Percentiles rank a stretch among this genome's conserved stretches.
These are phyloP conservation scores for Picea sitchensis DNA, from an alignment of 75 land plant species.

Conservation along the genomic window DNA sequence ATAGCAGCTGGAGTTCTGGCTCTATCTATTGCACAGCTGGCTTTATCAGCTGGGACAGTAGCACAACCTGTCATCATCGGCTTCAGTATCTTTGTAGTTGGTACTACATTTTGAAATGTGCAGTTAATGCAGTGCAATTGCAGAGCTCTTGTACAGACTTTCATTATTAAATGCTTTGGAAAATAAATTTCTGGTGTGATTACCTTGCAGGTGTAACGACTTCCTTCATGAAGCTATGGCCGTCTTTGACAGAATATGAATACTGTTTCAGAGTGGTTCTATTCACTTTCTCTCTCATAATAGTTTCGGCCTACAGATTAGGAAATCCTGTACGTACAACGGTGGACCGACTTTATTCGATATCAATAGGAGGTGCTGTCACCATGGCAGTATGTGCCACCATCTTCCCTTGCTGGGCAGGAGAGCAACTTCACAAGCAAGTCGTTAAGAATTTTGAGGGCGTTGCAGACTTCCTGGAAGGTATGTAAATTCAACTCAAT, in stretches of 20 bases:
- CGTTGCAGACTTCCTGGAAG: slow-evolving; percentile 60
- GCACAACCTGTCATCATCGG: slow-evolving; percentile 56
- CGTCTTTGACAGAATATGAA: slow-evolving; percentile 51
- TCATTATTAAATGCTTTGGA: no score
- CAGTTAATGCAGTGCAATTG: no score
- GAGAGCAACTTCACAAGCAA: slow-evolving; percentile 51
- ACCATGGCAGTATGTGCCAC: slow-evolving; percentile 47
- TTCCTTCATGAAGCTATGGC: slow-evolving; percentile 53
- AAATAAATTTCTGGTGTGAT: no score
- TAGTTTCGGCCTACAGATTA: slow-evolving; percentile 53
- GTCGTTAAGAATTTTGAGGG: slow-evolving; percentile 36
- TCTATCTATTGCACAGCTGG: slow-evolving; percentile 32
- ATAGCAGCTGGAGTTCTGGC: slow-evolving; percentile 54
- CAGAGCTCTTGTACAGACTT: no score
- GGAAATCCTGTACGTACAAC: slow-evolving; percentile 43
- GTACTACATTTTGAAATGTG: slow-evolving; percentile 8
- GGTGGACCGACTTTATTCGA: slow-evolving; percentile 46
- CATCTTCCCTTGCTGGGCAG: slow-evolving; percentile 66
- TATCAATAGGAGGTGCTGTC: slow-evolving; percentile 51
- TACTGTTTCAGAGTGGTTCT: slow-evolving; percentile 54
- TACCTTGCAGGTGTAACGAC: slow-evolving; percentile 33
- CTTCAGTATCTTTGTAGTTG: slow-evolving; percentile 54
- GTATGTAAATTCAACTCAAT: slow-evolving; percentile 11
- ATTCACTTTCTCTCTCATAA: slow-evolving; percentile 53
- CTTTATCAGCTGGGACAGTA: slow-evolving; percentile 21